phyloP scores from a whole-genome alignment of 129 eudicot genomes.

The Solidago caesia region DNA sequence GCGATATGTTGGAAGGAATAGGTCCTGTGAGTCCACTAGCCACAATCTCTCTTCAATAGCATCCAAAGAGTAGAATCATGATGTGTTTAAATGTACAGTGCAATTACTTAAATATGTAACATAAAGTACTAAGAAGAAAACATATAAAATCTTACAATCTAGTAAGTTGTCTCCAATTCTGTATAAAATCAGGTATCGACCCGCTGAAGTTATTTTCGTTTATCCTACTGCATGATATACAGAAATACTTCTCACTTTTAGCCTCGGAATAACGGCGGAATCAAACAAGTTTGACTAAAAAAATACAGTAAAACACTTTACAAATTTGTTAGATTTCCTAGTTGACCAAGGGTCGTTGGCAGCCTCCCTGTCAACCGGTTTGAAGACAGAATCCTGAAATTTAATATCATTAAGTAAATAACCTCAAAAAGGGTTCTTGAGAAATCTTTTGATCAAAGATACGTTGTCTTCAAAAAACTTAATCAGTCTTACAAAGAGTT shows the following conservation, averaged over 20 bases:
- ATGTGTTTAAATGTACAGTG: neutral
- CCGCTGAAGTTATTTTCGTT: constrained; percentile 77
- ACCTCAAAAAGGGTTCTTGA: neutral
- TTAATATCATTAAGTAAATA: constrained; percentile 15
- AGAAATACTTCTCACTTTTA: neutral
- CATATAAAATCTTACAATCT: constrained; percentile 60
- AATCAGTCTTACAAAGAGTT: constrained; percentile 49
- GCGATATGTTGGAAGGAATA: constrained; percentile 68
- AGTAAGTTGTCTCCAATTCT: constrained; percentile 63
- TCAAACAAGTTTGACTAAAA: neutral
- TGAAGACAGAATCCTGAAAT: constrained; percentile 73
- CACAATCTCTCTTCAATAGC: constrained; percentile 62
- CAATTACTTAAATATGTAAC: neutral
- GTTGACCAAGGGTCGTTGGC: constrained; percentile 58
- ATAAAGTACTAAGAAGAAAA: neutral
- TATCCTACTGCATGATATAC: constrained; percentile 64
- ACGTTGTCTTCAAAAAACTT: neutral
- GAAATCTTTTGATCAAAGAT: neutral
- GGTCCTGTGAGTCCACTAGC: constrained; percentile 92
- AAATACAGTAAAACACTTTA: constrained; percentile 31
- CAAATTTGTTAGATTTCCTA: constrained; percentile 65
- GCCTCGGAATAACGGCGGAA: neutral
- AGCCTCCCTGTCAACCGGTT: constrained; percentile 64
- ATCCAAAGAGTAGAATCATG: constrained; percentile 5
- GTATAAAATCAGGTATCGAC: constrained; percentile 66